Conservation (phyloP, 1,139 yeast genomes). For the Kodamaea derodonti region DNA sequence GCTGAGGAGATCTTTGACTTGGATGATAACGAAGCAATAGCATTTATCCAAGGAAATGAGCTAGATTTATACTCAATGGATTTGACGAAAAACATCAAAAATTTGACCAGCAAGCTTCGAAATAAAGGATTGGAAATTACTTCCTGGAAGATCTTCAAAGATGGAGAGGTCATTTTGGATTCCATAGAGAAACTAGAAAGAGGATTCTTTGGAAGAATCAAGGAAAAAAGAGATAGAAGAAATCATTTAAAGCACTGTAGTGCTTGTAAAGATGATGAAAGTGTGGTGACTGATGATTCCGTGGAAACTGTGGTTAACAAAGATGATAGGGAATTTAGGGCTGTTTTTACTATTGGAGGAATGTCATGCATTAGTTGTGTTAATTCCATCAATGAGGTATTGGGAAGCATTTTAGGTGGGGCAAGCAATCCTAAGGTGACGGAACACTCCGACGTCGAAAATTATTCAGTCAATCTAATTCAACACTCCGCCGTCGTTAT, state of each 20-base stretch:
- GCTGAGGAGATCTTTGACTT: slow-evolving; percentile 16
- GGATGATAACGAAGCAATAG: slow-evolving; percentile 8
- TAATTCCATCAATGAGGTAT: slow-evolving; percentile 40
- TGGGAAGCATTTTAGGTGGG: slow-evolving; percentile 29
- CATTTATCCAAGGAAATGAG: slow-evolving; percentile 16
- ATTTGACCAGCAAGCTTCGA: slow-evolving; percentile 19
- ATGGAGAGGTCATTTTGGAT: slow-evolving; percentile 14
- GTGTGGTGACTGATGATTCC: slow-evolving; percentile 2
- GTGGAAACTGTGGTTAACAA: slow-evolving; percentile 28
- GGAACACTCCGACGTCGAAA: slow-evolving; percentile 20
- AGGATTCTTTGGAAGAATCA: slow-evolving; percentile 4
- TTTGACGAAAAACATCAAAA: slow-evolving; percentile 17
- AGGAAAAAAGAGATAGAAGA: slow-evolving; percentile 7
- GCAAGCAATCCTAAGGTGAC: slow-evolving; percentile 5
- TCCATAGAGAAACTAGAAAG: slow-evolving; percentile 8
- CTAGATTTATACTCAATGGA: slow-evolving; percentile 17
- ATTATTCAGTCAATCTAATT: slow-evolving; percentile 39
- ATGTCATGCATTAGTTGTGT: slow-evolving; percentile 68
- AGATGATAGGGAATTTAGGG: slow-evolving; percentile 34
- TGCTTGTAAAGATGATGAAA: slow-evolving; percentile 20
- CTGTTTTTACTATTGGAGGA: slow-evolving; percentile 55
- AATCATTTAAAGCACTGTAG: slow-evolving; percentile 32
- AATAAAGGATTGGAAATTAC: slow-evolving; percentile 30
- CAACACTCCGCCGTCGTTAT: slow-evolving; percentile 44
- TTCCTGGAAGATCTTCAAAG: slow-evolving; percentile 29